Evolutionary conservation across 1,284 basidiomycete species (phyloP).

Genomic region (Lentinus polychrous): DNA sequence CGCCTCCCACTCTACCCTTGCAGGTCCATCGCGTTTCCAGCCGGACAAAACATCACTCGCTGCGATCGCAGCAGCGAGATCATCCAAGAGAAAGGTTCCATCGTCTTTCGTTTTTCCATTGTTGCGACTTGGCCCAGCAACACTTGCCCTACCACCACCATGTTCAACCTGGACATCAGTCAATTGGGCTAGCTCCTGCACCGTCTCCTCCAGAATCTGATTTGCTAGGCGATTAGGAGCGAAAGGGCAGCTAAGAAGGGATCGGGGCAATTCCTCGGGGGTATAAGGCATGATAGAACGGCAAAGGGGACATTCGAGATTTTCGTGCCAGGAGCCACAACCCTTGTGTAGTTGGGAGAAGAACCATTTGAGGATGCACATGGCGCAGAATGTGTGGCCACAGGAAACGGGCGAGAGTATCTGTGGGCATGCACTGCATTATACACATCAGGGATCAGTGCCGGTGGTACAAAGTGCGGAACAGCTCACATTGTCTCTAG

Average conservation of each 20-base stretch:
- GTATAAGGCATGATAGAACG: constrained; percentile 44
- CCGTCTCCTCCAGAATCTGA: constrained; percentile 38
- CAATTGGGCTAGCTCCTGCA: constrained; percentile 32
- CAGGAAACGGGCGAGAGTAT: constrained; percentile 46
- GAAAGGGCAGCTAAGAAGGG: constrained; percentile 49
- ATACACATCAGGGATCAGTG: background rate
- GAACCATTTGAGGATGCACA: constrained; percentile 60
- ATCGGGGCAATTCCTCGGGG: constrained; percentile 41
- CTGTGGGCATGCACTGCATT: constrained; percentile 48
- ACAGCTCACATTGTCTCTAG: constrained; percentile 34
- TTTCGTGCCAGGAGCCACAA: constrained; percentile 60
- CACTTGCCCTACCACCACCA: background rate
- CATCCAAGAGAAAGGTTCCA: too few species aligned
- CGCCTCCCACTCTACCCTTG: background rate
- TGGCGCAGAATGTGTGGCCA: constrained; percentile 59
- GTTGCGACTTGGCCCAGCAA: background rate
- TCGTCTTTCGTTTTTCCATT: background rate
- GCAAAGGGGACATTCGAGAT: constrained; percentile 61
- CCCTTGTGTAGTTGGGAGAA: constrained; percentile 53
- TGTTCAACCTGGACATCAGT: background rate
- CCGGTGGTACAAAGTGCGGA: background rate
- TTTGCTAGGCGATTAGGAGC: constrained; percentile 53
- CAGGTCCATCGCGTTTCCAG: background rate
- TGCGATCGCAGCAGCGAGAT: too few species aligned
- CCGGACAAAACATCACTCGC: background rate